Evolutionary conservation across 305 asterid genomes (phyloP).

Genomic region (Vinca major): DNA sequence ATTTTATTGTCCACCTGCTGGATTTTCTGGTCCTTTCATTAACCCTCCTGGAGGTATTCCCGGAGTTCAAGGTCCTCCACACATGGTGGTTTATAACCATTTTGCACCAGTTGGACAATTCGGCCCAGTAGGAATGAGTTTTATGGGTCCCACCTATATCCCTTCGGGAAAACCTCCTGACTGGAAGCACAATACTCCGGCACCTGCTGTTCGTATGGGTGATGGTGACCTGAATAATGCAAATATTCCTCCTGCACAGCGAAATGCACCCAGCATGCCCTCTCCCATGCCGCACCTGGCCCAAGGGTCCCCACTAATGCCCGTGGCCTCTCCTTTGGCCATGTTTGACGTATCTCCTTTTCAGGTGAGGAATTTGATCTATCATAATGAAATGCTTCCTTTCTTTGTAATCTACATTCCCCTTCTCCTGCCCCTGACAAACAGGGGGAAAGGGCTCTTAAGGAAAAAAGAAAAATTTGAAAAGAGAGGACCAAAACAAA

Average conservation of each 20-base stretch:
- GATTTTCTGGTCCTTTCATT: conserved; percentile 71
- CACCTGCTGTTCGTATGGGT: conserved; percentile 43
- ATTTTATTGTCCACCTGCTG: conserved; percentile 75
- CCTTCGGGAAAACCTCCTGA: conserved; percentile 94
- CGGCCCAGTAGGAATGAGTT: conserved; percentile 96
- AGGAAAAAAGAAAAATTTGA: neutral
- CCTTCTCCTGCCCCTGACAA: neutral
- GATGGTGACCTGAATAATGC: conserved; percentile 55
- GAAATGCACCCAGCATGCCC: conserved; percentile 48
- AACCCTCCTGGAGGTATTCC: conserved; percentile 77
- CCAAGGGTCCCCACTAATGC: conserved; percentile 84
- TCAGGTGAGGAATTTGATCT: conserved; percentile 49
- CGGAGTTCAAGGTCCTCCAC: conserved; percentile 92
- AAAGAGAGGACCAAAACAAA: neutral
- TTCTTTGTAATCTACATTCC: neutral
- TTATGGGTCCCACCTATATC: conserved; percentile 88
- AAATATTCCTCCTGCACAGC: conserved; percentile 45
- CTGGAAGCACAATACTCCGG: conserved; percentile 64
- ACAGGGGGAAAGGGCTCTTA: no score
- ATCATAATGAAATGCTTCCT: neutral
- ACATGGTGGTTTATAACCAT: conserved; percentile 96
- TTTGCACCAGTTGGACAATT: conserved; percentile 96
- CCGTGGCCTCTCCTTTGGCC: conserved; percentile 71
- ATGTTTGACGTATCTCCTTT: conserved; percentile 83
- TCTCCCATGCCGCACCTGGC: conserved; percentile 72